phyloP scores from a whole-genome alignment of 768 basidiomycete species.

The Boletales sp. region DNA sequence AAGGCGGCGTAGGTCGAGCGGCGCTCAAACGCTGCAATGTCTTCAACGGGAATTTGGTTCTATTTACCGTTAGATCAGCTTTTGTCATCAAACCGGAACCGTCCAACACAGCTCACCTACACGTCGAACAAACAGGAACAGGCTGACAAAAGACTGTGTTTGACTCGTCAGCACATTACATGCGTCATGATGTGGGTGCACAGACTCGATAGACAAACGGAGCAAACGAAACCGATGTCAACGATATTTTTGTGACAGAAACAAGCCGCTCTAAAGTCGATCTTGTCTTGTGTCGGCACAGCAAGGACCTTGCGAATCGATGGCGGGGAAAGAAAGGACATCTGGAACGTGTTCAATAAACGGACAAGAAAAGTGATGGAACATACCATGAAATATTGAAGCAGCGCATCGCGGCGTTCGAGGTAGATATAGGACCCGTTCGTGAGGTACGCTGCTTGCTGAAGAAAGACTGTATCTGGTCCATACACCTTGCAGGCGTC shows the following conservation, averaged over 20 bases:
- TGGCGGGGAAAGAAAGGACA: conserved; percentile 74
- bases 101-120: conserved; percentile 57
- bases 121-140: conserved; percentile 90
- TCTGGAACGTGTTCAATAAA: conserved; percentile 43
- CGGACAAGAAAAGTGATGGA: conserved; percentile 3
- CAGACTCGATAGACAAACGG: conserved; percentile 96
- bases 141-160: conserved; percentile 87
- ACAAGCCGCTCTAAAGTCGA: conserved; percentile 96
- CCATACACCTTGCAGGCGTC: conserved; percentile 93
- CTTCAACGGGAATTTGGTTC: conserved; percentile 94
- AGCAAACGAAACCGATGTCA: conserved; percentile 96
- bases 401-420: conserved; percentile 73
- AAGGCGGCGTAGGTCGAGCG: conserved; percentile 42
- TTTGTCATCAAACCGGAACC: background rate
- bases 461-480: conserved; percentile 89
- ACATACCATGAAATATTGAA: conserved; percentile 85
- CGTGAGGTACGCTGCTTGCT: conserved; percentile 95
- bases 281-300: conserved; percentile 89
- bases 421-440: conserved; percentile 90
- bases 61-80: conserved; percentile 28
- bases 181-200: conserved; percentile 6
- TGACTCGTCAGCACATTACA: conserved; percentile 7
- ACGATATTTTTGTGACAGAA: conserved; percentile 98
- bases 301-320: conserved; percentile 73
- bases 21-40: conserved; percentile 80